Evolutionary conservation across 2,329 filamentous ascomycete species (phyloP).

Genomic region (Graphilbum fragrans): DNA sequence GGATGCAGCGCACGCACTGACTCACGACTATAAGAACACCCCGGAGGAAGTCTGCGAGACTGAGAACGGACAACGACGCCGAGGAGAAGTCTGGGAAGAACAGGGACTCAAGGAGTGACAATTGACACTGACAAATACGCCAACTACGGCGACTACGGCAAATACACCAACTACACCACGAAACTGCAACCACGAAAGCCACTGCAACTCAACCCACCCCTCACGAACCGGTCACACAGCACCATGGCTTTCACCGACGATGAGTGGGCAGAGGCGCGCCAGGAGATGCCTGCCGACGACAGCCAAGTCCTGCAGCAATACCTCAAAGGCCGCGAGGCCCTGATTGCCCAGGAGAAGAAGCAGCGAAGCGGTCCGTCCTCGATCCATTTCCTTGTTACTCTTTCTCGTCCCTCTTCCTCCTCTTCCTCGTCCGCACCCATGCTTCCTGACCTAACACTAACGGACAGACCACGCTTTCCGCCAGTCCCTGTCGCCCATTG

Average conservation of each 20-base stretch:
- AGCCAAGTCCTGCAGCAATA: constrained; percentile 80
- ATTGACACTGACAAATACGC: too few relatives aligned
- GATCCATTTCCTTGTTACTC: constrained; percentile 6
- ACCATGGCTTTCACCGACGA: constrained; percentile 25
- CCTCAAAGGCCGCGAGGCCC: constrained; percentile 57
- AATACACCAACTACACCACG: too few relatives aligned
- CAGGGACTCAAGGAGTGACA: too few relatives aligned
- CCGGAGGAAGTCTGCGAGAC: too few relatives aligned
- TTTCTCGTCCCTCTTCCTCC: neutral
- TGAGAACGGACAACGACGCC: too few relatives aligned
- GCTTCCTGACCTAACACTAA: constrained; percentile 9
- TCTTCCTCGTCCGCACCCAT: neutral
- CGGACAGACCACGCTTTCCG: constrained; percentile 57
- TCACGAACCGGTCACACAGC: neutral
- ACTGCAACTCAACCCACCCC: neutral
- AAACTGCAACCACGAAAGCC: neutral
- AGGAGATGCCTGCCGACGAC: constrained; percentile 41
- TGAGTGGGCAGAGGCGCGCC: constrained; percentile 45
- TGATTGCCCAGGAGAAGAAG: constrained; percentile 72
- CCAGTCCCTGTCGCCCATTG: constrained; percentile 65
- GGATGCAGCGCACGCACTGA: too few relatives aligned
- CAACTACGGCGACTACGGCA: too few relatives aligned
- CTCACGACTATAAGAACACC: too few relatives aligned
- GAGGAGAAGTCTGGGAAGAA: too few relatives aligned
- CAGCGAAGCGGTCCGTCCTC: constrained; percentile 58